Evolutionary conservation across 2,329 filamentous ascomycete species (phyloP).

Genomic region (Cladophialophora carrionii): DNA sequence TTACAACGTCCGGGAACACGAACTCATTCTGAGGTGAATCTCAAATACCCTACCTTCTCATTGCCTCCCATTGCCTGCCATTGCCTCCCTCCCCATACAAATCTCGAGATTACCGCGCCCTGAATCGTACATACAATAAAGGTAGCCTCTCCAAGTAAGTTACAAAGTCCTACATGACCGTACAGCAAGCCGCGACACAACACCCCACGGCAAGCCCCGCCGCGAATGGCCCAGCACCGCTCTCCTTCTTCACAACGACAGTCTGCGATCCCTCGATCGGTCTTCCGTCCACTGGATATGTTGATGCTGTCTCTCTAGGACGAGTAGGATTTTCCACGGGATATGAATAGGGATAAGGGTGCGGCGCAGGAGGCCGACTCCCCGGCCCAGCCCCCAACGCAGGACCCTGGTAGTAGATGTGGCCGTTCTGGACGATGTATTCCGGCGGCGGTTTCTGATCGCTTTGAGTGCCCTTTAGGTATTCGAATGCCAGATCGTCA

Average conservation of each 20-base stretch:
- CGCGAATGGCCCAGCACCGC: not conserved
- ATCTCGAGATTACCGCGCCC: no score
- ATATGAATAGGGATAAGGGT: not conserved
- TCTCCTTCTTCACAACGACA: not conserved
- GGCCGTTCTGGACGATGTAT: slow-evolving; percentile 3
- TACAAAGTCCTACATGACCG: not conserved
- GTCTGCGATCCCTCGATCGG: not conserved
- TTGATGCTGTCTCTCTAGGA: not conserved
- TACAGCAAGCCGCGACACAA: slow-evolving; percentile 5
- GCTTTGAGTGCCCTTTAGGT: not conserved
- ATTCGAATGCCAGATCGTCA: not conserved
- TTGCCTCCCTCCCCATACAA: no score
- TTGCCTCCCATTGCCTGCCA: not conserved
- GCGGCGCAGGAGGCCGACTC: not conserved
- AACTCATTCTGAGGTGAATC: not conserved
- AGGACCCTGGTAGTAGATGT: slow-evolving; percentile 5
- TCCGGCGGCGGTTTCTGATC: not conserved
- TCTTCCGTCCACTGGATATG: not conserved
- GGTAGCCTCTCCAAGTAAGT: no score
- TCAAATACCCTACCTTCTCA: not conserved
- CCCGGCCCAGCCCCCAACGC: not conserved
- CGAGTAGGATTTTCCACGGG: not conserved
- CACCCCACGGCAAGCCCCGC: slow-evolving; percentile 2
- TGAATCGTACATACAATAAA: no score
- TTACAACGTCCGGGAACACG: not conserved